phyloP scores from a whole-genome alignment of 345 rosid species.

The Citrus medica region DNA sequence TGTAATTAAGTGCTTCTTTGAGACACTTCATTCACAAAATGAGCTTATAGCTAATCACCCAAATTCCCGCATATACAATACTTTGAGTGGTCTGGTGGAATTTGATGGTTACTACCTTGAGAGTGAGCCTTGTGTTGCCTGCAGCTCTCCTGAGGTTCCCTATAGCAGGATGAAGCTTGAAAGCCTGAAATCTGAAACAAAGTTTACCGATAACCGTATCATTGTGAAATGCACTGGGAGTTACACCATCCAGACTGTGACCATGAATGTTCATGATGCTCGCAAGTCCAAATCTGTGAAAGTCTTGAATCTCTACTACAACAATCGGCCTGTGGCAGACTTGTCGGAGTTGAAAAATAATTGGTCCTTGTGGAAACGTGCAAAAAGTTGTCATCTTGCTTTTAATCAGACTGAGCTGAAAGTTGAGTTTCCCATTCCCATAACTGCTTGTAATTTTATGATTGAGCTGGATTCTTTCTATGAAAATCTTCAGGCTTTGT shows the following conservation, averaged over 20 bases:
- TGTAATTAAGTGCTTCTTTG: conserved; percentile 74
- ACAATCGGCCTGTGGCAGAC: conserved; percentile 96
- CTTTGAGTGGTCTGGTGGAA: conserved; percentile 89
- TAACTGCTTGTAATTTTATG: conserved; percentile 99
- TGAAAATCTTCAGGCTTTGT: conserved; percentile 98
- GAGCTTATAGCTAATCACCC: conserved; percentile 99
- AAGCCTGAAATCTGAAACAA: conserved; percentile 95
- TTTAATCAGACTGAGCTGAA: conserved; percentile 96
- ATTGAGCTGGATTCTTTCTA: conserved; percentile 98
- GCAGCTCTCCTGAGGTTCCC: conserved; percentile 99
- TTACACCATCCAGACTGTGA: conserved; percentile 93
- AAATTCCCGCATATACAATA: conserved; percentile 91
- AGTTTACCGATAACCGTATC: conserved; percentile 96
- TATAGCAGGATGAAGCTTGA: conserved; percentile 97
- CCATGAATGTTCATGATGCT: conserved; percentile 98
- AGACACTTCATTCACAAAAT: conserved; percentile 89
- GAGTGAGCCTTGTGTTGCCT: conserved; percentile 98
- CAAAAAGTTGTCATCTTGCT: conserved; percentile 95
- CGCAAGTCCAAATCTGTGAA: conserved; percentile 97
- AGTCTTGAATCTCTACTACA: conserved; percentile 90
- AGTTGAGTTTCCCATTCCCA: conserved; percentile 97
- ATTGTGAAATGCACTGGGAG: conserved; percentile 98
- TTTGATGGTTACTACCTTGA: conserved; percentile 99
- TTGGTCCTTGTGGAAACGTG: conserved; percentile 98
- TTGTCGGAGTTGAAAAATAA: conserved; percentile 95